Percentiles rank a stretch among this genome's conserved stretches.
These are phyloP conservation scores for Fusarium torreyae DNA, from an alignment of 2,329 filamentous ascomycete genomes.

Conservation along the genomic window DNA sequence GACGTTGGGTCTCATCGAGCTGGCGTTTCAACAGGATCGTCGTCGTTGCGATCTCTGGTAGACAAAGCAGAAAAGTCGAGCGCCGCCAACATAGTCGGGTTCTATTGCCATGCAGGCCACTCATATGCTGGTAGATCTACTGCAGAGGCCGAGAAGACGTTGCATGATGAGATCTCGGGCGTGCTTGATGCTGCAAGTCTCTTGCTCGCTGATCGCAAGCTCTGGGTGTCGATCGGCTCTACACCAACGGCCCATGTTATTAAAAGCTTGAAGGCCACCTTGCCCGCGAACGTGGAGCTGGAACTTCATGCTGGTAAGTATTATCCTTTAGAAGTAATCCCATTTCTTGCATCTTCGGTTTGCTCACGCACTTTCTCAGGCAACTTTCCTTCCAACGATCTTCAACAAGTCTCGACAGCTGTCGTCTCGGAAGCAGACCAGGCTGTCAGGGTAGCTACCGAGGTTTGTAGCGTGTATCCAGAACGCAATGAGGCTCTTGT, in stretches of 20 bases:
- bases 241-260: conserved; percentile 56
- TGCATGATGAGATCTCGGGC: conserved; percentile 50
- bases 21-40: conserved; percentile 48
- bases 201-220: conserved; percentile 42
- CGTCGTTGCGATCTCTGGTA: conserved; percentile 48
- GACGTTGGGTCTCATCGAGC: conserved; percentile 55
- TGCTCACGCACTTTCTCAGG: conserved; percentile 18
- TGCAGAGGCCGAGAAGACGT: conserved; percentile 48
- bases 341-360: no score
- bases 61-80: conserved; percentile 44
- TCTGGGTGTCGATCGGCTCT: conserved; percentile 53
- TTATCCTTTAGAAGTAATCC: no score
- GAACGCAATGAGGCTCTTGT: conserved; percentile 56
- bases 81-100: conserved; percentile 50
- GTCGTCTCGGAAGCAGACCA: conserved; percentile 49
- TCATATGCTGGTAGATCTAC: conserved; percentile 52
- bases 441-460: conserved; percentile 50
- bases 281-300: conserved; percentile 50
- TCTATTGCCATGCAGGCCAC: conserved; percentile 56
- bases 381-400: conserved; percentile 55
- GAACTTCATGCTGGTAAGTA: conserved; percentile 51
- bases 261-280: conserved; percentile 44
- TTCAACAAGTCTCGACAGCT: conserved; percentile 55
- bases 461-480: conserved; percentile 56
- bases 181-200: conserved; percentile 50